Evolutionary conservation across 306 rosid genomes (phyloP).

Genomic region (Coriaria nepalensis): DNA sequence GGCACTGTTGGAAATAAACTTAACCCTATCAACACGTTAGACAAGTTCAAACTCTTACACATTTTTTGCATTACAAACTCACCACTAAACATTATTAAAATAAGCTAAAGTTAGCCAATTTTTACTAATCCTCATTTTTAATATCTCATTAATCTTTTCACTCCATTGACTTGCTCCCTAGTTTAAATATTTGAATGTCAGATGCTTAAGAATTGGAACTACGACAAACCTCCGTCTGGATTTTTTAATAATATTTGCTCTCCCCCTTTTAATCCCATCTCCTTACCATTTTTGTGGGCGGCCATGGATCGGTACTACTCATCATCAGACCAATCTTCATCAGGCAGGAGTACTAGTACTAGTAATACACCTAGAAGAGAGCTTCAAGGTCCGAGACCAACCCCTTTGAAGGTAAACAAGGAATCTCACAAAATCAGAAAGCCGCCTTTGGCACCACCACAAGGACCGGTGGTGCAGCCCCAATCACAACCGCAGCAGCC

Average conservation of each 20-base stretch:
- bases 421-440: slow-evolving; percentile 71
- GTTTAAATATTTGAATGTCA: slow-evolving; percentile 12
- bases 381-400: slow-evolving; percentile 72
- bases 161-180: slow-evolving; percentile 12
- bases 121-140: not conserved
- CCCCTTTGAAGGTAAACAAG: slow-evolving; percentile 49
- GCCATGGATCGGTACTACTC: slow-evolving; percentile 8
- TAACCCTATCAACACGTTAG: not conserved
- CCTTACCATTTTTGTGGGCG: not conserved
- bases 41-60: not conserved
- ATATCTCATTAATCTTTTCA: not conserved
- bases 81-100: not conserved
- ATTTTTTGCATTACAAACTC: not conserved
- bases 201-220: slow-evolving; percentile 10
- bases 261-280: not conserved
- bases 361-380: slow-evolving; percentile 33
- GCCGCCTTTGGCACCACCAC: slow-evolving; percentile 51
- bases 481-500: slow-evolving; percentile 13
- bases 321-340: slow-evolving; percentile 5
- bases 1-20: no score
- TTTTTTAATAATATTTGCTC: not conserved
- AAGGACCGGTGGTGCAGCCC: no score
- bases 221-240: not conserved
- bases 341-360: not conserved
- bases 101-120: slow-evolving; percentile 7